Evolutionary conservation across 306 rosid genomes (phyloP).

Genomic region (Corylus heterophylla): DNA sequence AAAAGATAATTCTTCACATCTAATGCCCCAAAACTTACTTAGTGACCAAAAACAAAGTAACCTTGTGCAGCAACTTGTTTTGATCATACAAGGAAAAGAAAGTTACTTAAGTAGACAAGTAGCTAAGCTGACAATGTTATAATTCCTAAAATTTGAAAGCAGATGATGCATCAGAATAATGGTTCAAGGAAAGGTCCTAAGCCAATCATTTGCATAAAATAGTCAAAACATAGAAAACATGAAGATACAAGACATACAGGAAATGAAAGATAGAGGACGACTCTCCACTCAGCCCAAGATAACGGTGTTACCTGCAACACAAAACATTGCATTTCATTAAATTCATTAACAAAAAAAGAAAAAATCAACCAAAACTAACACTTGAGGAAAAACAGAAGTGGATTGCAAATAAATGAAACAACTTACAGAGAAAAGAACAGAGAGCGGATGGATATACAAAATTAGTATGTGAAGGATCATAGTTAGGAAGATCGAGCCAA

Average conservation of each 20-base stretch:
- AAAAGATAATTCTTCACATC: background rate
- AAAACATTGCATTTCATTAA: conserved; percentile 9
- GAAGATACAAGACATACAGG: conserved; percentile 60
- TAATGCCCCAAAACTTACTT: background rate
- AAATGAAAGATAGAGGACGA: conserved; percentile 83
- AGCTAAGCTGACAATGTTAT: background rate
- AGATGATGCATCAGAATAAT: background rate
- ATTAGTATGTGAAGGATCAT: conserved; percentile 84
- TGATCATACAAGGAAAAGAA: background rate
- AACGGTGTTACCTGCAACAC: conserved; percentile 75
- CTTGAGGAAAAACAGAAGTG: conserved; percentile 21
- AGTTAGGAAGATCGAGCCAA: conserved; percentile 83
- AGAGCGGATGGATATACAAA: conserved; percentile 86
- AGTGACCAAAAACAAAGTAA: background rate
- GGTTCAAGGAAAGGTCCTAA: conserved; percentile 2
- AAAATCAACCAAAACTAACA: background rate
- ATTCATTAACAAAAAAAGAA: conserved; percentile 23
- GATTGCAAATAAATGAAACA: conserved; percentile 24
- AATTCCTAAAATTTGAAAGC: background rate
- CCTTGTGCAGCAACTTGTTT: background rate
- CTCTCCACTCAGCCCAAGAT: conserved; percentile 91
- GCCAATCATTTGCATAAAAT: background rate
- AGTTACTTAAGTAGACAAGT: background rate
- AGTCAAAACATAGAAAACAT: conserved; percentile 6
- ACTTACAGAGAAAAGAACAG: conserved; percentile 96